Conservation (phyloP, 805 yeast genomes). For the Huiozyma naganishii region DNA sequence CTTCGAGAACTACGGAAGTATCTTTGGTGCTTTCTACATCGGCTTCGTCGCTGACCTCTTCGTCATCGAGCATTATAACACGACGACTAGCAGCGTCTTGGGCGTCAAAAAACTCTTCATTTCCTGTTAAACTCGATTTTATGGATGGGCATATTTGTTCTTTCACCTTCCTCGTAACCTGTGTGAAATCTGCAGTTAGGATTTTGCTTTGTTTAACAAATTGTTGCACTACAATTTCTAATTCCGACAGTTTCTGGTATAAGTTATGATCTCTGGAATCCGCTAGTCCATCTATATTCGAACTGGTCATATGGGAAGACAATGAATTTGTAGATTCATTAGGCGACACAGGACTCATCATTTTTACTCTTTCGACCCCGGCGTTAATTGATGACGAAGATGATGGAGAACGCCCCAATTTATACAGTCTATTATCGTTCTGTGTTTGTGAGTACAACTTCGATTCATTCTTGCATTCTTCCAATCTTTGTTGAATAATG, state of each 20-base stretch:
- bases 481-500: constrained; percentile 20
- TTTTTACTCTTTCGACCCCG: constrained; percentile 3
- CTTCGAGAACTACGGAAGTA: background rate
- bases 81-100: constrained; percentile 40
- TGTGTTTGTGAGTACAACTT: constrained; percentile 8
- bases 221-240: constrained; percentile 16
- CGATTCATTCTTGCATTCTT: constrained; percentile 21
- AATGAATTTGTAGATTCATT: constrained; percentile 5
- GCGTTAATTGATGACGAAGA: constrained; percentile 7
- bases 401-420: constrained; percentile 7
- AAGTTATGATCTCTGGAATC: constrained; percentile 13
- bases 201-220: constrained; percentile 16
- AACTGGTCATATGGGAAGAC: constrained; percentile 1
- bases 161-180: constrained; percentile 7
- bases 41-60: constrained; percentile 14
- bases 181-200: constrained; percentile 11
- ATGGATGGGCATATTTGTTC: constrained; percentile 10
- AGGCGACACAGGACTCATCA: constrained; percentile 4
- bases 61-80: constrained; percentile 44
- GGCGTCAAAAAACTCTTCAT: constrained; percentile 60
- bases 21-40: background rate
- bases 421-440: background rate
- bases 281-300: background rate
- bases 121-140: constrained; percentile 29
- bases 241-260: constrained; percentile 14